phyloP scores from a whole-genome alignment of 2,329 filamentous ascomycete species.

The Aureobasidium sp. region DNA sequence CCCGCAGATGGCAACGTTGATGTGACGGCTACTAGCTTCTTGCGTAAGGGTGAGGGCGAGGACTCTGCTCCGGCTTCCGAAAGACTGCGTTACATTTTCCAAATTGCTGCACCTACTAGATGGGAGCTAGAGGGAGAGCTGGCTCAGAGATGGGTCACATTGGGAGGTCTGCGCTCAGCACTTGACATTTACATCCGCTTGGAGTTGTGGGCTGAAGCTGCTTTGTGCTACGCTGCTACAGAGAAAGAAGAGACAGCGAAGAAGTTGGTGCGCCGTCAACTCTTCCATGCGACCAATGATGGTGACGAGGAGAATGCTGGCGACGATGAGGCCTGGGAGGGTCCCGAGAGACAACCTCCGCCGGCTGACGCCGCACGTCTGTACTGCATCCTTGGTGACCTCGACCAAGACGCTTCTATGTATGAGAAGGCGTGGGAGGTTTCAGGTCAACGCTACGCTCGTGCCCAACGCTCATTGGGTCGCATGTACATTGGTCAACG shows the following conservation, averaged over 20 bases:
- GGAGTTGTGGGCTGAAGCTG: constrained; percentile 90
- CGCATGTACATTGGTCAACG: constrained; percentile 64
- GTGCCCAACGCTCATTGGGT: constrained; percentile 81
- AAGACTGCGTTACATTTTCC: constrained; percentile 75
- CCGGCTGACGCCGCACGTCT: constrained; percentile 79
- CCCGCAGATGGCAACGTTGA: constrained; percentile 23
- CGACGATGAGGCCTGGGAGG: constrained; percentile 50
- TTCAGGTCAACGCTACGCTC: constrained; percentile 70
- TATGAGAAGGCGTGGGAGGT: constrained; percentile 86
- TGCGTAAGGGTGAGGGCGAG: constrained; percentile 65
- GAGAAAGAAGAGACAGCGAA: constrained; percentile 78
- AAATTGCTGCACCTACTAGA: constrained; percentile 72
- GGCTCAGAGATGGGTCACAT: constrained; percentile 81
- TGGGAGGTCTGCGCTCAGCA: constrained; percentile 82
- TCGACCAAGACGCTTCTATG: constrained; percentile 65
- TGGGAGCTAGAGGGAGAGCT: constrained; percentile 95
- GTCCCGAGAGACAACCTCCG: constrained; percentile 61
- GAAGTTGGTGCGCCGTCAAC: constrained; percentile 65
- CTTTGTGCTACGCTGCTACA: constrained; percentile 75
- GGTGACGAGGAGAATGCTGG: constrained; percentile 30
- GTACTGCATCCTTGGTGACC: constrained; percentile 88
- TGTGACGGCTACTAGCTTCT: constrained; percentile 62
- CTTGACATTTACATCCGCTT: constrained; percentile 93
- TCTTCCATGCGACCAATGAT: constrained; percentile 60
- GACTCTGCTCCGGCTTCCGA: constrained; percentile 74